phyloP scores from a whole-genome alignment of 345 rosid species.

The Gossypium rotundifolium region DNA sequence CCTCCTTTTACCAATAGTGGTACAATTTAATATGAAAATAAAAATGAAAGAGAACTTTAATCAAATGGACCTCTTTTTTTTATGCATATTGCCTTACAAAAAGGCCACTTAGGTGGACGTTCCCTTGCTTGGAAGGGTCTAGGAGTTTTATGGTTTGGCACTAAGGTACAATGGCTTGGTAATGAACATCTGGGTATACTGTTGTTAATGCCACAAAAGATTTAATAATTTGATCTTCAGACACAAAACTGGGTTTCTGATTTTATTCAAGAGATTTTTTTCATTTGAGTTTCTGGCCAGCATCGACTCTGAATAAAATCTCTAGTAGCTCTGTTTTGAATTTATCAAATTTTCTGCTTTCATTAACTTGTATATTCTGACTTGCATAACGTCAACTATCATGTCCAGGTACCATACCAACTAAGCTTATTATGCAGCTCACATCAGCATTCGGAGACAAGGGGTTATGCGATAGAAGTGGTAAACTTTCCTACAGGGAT shows the following conservation, averaged over 20 bases:
- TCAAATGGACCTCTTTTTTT: background rate
- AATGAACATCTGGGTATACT: background rate
- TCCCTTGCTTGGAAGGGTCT: background rate
- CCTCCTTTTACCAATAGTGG: background rate
- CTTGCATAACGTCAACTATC: background rate
- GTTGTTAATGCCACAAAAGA: background rate
- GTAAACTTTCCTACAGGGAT: conserved; percentile 70
- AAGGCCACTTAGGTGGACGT: background rate
- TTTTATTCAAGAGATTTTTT: background rate
- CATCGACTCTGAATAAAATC: background rate
- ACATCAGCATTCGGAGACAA: conserved; percentile 82
- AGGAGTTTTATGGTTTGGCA: background rate
- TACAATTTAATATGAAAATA: background rate
- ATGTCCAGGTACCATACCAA: conserved; percentile 78
- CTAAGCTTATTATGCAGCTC: conserved; percentile 86
- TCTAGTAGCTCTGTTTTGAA: background rate
- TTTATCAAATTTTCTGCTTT: background rate
- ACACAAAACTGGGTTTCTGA: background rate
- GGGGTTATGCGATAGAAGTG: conserved; percentile 74
- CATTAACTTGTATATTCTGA: background rate
- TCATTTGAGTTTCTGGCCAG: background rate
- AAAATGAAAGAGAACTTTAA: background rate
- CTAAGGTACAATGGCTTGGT: background rate
- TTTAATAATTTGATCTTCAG: background rate
- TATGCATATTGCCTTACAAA: background rate